These are phyloP conservation scores for Aureobasidium vineae DNA, from an alignment of 2,329 filamentous ascomycete species.

Conservation along the genomic window DNA sequence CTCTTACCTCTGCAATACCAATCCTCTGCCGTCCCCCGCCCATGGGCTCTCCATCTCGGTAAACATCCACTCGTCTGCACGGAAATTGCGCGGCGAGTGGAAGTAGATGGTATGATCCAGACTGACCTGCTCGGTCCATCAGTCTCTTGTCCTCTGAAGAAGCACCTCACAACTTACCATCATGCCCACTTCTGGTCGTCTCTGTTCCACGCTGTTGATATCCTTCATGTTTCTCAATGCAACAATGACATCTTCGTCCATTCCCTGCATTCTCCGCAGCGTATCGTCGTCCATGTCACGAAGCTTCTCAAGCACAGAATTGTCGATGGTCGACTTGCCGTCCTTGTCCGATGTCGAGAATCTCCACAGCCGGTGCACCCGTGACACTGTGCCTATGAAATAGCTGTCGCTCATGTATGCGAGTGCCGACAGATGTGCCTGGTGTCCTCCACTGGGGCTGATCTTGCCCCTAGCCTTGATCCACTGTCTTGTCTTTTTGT, in stretches of 20 bases:
- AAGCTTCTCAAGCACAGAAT: constrained; percentile 46
- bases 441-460: constrained; percentile 67
- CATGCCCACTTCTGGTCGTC: constrained; percentile 69
- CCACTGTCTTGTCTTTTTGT: constrained; percentile 68
- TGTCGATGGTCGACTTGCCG: constrained; percentile 38
- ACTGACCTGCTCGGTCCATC: constrained; percentile 40
- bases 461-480: constrained; percentile 72
- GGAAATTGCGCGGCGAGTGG: constrained; percentile 51
- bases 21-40: constrained; percentile 72
- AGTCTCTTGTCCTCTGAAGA: neutral
- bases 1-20: constrained; percentile 63
- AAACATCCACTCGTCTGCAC: constrained; percentile 70
- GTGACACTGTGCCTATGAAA: constrained; percentile 85
- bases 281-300: constrained; percentile 47
- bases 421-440: constrained; percentile 80
- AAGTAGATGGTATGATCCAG: constrained; percentile 68
- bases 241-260: constrained; percentile 54
- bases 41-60: constrained; percentile 77
- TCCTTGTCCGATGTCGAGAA: constrained; percentile 27
- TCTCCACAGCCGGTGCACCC: constrained; percentile 73
- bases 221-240: constrained; percentile 46
- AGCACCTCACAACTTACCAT: constrained; percentile 54
- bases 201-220: constrained; percentile 38
- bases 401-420: constrained; percentile 77
- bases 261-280: constrained; percentile 43